Percentiles rank a stretch among this genome's conserved stretches.
phyloP scores from a whole-genome alignment of 148 eudicot species.

The Persicaria tinctoria region DNA sequence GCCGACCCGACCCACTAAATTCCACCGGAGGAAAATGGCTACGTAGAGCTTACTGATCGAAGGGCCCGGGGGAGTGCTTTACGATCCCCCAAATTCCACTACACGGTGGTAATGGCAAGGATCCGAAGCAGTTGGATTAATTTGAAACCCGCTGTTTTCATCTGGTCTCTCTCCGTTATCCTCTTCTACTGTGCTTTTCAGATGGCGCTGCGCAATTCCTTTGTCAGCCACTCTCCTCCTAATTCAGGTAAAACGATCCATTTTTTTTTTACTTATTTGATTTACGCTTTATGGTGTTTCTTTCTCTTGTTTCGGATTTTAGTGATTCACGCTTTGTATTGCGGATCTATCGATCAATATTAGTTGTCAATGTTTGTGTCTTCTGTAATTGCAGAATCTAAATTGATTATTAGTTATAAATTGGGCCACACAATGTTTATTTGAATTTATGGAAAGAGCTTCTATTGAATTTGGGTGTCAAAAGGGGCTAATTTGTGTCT shows the following conservation, averaged over 20 bases:
- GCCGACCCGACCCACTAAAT: no score
- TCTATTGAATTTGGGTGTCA: background rate
- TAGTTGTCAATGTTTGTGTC: background rate
- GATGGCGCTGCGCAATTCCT: constrained; percentile 45
- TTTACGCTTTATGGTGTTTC: background rate
- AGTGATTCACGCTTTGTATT: background rate
- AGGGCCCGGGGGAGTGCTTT: no score
- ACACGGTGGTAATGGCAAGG: constrained; percentile 34
- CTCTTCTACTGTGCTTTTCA: constrained; percentile 39
- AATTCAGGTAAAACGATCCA: constrained; percentile 32
- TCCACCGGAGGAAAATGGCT: no score
- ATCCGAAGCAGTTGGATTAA: constrained; percentile 27
- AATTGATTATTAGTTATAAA: no score
- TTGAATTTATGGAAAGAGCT: background rate
- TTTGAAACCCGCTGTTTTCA: constrained; percentile 25
- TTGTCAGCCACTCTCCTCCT: constrained; percentile 6
- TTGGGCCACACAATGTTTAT: no score
- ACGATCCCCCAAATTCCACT: background rate
- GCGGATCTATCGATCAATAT: background rate
- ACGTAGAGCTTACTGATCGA: no score
- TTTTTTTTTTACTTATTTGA: background rate
- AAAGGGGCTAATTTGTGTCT: background rate
- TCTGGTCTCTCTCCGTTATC: constrained; percentile 52
- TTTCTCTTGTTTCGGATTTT: background rate
- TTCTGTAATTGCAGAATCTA: background rate